Conservation (phyloP, 768 basidiomycete species). For the Jaapia argillacea region DNA sequence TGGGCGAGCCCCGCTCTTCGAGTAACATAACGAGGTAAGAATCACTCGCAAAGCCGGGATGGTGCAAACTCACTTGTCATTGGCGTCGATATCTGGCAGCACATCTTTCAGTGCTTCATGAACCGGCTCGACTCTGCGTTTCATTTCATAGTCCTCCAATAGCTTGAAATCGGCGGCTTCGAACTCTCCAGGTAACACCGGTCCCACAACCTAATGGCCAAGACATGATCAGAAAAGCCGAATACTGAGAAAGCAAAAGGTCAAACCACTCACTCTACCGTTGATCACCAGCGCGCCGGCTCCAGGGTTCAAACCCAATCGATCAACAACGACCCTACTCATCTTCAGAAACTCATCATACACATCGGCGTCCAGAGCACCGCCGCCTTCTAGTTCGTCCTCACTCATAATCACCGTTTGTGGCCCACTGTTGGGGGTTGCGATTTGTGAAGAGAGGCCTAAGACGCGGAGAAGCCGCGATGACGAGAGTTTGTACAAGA, state of each 20-base stretch:
- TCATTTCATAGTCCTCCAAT: slow-evolving; percentile 65
- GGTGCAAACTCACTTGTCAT: slow-evolving; percentile 1
- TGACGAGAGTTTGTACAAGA: slow-evolving; percentile 23
- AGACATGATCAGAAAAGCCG: too few relatives aligned
- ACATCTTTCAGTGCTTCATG: slow-evolving; percentile 52
- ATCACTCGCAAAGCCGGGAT: background rate
- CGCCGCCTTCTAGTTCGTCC: slow-evolving; percentile 21
- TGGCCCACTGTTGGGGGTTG: slow-evolving; percentile 10
- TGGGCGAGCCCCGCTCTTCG: slow-evolving; percentile 45
- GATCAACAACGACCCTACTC: slow-evolving; percentile 38
- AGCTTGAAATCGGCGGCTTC: slow-evolving; percentile 59
- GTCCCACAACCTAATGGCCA: too few relatives aligned
- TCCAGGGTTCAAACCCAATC: slow-evolving; percentile 50
- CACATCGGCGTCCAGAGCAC: slow-evolving; percentile 21
- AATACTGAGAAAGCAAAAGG: background rate
- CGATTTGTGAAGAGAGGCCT: slow-evolving; percentile 17
- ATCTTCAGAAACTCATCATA: slow-evolving; percentile 34
- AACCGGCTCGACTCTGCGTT: slow-evolving; percentile 60
- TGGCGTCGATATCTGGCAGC: slow-evolving; percentile 3
- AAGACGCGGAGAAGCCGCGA: slow-evolving; percentile 30
- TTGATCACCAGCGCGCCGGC: slow-evolving; percentile 64
- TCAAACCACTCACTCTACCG: slow-evolving; percentile 55
- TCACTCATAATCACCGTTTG: slow-evolving; percentile 31
- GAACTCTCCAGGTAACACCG: slow-evolving; percentile 53
- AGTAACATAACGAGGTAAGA: slow-evolving; percentile 1